Evolutionary conservation across 1,284 basidiomycete species (phyloP), one percentile per base, ranked within the genome.

Genomic region (Gastroboletus turbinatus): DNA sequence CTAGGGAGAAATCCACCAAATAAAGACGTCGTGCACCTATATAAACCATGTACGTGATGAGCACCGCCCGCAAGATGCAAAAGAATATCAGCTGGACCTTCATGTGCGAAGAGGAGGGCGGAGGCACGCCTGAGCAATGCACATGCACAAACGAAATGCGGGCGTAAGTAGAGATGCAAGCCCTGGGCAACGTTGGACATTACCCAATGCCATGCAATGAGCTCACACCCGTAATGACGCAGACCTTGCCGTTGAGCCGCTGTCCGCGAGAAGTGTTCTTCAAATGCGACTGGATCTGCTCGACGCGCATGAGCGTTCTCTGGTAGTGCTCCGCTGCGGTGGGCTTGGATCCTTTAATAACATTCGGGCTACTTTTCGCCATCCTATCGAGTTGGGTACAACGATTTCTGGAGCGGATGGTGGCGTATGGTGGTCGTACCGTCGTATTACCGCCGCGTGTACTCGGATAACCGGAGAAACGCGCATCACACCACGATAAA

Each of bases 1-100:
- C 82, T 10, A 79, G 73, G 58, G 84, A 82, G 66, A 83, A 91
- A 71, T 98, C 95, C 35, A 95, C 73, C 21, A 96, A 76, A 72
- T 96, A 98, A 21, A 98, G 78, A 67, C 90, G 91, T 54, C 79
- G 81, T 50, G 90, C 93, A 52, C 92, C 92, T 94, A 71, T n/a
- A n/a, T 4, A 53, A 39, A 50, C 16, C 33, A 54, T 33, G 46
- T 57, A 53, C 19, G 13, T 42, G 46, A 50, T 55, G 50, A 59
- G 54, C 57, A 46, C 32, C 33, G 33, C 42, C 49, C 40, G 25
- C 7, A 17, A 38, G 38, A 42, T 13, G 42, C 29, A 19, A 54
- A 46, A 8, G 42, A 38, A 51, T 45, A 46, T 47, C 4, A 39
- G 45, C 43, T 74, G 42, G 57, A 86, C 92, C 90, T 84, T 94